Conservation (phyloP, 2,329 filamentous ascomycete species). For the Camillea tinctor region DNA sequence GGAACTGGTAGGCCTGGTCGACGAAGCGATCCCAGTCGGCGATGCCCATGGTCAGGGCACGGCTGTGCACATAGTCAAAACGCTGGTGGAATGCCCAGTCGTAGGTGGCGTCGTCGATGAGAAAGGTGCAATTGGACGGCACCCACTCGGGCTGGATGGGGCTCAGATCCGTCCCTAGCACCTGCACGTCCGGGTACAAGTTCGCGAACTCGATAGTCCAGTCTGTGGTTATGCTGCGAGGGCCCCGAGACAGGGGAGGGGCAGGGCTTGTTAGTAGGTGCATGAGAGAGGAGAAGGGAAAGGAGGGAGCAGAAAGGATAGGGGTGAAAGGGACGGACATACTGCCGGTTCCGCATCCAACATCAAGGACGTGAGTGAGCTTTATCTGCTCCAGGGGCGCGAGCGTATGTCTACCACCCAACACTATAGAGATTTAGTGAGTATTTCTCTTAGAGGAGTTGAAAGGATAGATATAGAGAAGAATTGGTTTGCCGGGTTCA, state of each 20-base stretch:
- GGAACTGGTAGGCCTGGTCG: slow-evolving; percentile 17
- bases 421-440: background rate
- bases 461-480: background rate
- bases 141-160: slow-evolving; percentile 23
- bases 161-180: slow-evolving; percentile 20
- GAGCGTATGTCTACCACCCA: slow-evolving; percentile 16
- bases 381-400: slow-evolving; percentile 15
- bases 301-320: background rate
- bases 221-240: slow-evolving; percentile 9
- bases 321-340: background rate
- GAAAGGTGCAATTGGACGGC: slow-evolving; percentile 18
- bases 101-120: slow-evolving; percentile 49
- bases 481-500: background rate
- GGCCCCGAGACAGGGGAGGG: background rate
- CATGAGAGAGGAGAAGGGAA: background rate
- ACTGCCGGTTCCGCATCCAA: slow-evolving; percentile 12
- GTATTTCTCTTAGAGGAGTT: background rate
- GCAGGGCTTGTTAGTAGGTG: background rate
- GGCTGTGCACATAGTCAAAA: slow-evolving; percentile 26
- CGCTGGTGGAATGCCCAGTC: slow-evolving; percentile 36
- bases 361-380: slow-evolving; percentile 11
- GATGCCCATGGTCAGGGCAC: slow-evolving; percentile 21
- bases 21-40: slow-evolving; percentile 20
- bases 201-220: slow-evolving; percentile 23
- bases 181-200: slow-evolving; percentile 17